Percentiles rank a stretch among this genome's conserved stretches.
Evolutionary conservation across 192 early-diverging fungal species (phyloP).

Genomic region (Umbelopsis vinacea): DNA sequence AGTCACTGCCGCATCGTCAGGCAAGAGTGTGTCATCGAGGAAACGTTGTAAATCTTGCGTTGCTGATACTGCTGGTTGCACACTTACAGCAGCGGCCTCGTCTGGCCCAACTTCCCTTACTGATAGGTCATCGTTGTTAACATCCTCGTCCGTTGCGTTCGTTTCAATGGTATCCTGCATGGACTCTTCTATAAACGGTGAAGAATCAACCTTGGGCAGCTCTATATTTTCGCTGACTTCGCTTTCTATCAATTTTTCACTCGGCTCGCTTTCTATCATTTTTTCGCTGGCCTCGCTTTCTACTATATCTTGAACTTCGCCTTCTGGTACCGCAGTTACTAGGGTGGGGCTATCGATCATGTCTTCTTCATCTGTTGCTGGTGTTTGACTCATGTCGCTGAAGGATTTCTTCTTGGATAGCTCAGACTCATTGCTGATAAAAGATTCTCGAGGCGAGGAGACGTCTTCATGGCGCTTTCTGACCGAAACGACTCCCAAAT

Average conservation of each 20-base stretch:
- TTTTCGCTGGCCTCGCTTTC: neutral
- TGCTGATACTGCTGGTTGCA: neutral
- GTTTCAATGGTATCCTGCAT: neutral
- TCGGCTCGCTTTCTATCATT: too few species aligned
- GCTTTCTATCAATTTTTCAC: too few species aligned
- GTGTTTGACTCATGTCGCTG: neutral
- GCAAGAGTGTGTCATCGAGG: neutral
- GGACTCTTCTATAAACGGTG: neutral
- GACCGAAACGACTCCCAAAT: constrained; percentile 23
- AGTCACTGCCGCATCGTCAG: neutral
- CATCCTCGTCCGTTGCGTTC: too few species aligned
- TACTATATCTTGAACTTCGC: neutral
- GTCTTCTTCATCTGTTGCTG: neutral
- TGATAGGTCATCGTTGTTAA: neutral
- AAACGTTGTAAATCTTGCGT: neutral
- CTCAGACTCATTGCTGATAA: neutral
- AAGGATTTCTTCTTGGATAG: neutral
- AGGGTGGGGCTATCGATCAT: too few species aligned
- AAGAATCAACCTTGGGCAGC: neutral
- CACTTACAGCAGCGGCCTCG: neutral
- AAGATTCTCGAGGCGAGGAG: neutral
- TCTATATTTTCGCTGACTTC: neutral
- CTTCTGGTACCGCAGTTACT: neutral
- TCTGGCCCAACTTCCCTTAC: too few species aligned
- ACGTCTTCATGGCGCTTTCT: constrained; percentile 12